These are phyloP conservation scores for Bathelium albidoporum DNA, from an alignment of 495 filamentous ascomycete genomes.

Conservation along the genomic window DNA sequence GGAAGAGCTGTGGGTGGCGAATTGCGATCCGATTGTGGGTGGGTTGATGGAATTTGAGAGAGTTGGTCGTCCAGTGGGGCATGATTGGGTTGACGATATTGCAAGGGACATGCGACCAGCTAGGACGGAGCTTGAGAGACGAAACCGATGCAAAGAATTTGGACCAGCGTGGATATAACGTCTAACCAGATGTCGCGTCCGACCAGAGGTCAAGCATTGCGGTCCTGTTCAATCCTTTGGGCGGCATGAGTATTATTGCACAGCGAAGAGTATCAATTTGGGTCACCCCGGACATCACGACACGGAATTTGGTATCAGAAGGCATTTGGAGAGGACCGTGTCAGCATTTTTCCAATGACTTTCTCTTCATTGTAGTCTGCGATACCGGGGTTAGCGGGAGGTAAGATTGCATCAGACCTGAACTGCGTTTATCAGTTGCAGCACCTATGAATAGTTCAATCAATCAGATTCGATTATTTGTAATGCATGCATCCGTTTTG, in stretches of 20 bases:
- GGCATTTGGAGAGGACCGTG: background rate
- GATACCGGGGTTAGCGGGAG: background rate
- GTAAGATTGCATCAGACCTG: background rate
- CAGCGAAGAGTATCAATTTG: background rate
- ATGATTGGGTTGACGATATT: background rate
- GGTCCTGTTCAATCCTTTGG: background rate
- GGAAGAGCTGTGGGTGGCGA: conserved; percentile 59
- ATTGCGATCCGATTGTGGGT: conserved; percentile 63
- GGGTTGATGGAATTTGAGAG: conserved; percentile 72
- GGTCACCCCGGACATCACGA: background rate
- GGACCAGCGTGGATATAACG: background rate
- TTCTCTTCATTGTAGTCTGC: background rate
- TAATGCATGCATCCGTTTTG: background rate
- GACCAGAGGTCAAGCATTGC: background rate
- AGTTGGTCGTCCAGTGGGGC: conserved; percentile 6
- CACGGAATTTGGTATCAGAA: background rate
- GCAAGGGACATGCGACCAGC: background rate
- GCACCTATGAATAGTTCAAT: too few species aligned
- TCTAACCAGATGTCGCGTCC: background rate
- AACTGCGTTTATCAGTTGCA: too few species aligned
- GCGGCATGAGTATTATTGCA: background rate
- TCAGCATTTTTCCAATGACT: background rate
- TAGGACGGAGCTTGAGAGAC: background rate
- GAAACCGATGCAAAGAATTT: background rate
- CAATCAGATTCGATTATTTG: background rate